phyloP scores from a whole-genome alignment of 1,139 yeast genomes.

The Geotrichum phurueaensis region DNA sequence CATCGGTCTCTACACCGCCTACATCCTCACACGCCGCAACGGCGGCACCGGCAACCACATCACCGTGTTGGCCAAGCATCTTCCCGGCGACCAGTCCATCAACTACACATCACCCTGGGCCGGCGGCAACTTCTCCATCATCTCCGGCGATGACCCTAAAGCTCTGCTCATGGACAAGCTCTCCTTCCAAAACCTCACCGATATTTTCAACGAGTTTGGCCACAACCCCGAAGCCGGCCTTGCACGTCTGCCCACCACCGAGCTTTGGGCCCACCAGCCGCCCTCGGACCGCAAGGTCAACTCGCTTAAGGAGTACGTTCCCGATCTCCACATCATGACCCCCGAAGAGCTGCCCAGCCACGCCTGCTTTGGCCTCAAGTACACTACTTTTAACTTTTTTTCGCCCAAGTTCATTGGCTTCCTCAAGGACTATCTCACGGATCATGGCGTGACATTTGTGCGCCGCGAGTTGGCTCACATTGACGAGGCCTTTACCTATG shows the following conservation, averaged over 20 bases:
- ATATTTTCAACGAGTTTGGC: slow-evolving; percentile 46
- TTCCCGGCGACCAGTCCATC: slow-evolving; percentile 70
- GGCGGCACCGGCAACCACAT: slow-evolving; percentile 43
- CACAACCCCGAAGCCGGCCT: slow-evolving; percentile 47
- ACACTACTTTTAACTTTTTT: slow-evolving; percentile 60
- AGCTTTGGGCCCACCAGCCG: slow-evolving; percentile 44
- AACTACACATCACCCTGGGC: slow-evolving; percentile 76
- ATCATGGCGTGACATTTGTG: slow-evolving; percentile 46
- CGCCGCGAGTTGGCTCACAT: slow-evolving; percentile 47
- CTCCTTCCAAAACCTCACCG: slow-evolving; percentile 47
- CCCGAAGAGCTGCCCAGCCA: slow-evolving; percentile 43
- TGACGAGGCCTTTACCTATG: slow-evolving; percentile 44
- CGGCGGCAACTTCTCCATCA: slow-evolving; percentile 53
- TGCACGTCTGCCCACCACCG: slow-evolving; percentile 48
- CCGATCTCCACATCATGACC: slow-evolving; percentile 33
- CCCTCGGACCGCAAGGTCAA: slow-evolving; percentile 37
- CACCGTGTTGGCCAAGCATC: slow-evolving; percentile 52
- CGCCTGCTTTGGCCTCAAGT: slow-evolving; percentile 48
- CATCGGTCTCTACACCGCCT: slow-evolving; percentile 60
- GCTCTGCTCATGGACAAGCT: slow-evolving; percentile 49
- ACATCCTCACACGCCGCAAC: slow-evolving; percentile 42
- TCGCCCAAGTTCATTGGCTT: slow-evolving; percentile 53
- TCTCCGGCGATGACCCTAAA: slow-evolving; percentile 51
- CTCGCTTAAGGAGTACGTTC: slow-evolving; percentile 44
- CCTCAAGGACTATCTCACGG: slow-evolving; percentile 41